These are phyloP conservation scores for Daldinia childiae DNA, from an alignment of 495 filamentous ascomycete genomes.

Conservation along the genomic window DNA sequence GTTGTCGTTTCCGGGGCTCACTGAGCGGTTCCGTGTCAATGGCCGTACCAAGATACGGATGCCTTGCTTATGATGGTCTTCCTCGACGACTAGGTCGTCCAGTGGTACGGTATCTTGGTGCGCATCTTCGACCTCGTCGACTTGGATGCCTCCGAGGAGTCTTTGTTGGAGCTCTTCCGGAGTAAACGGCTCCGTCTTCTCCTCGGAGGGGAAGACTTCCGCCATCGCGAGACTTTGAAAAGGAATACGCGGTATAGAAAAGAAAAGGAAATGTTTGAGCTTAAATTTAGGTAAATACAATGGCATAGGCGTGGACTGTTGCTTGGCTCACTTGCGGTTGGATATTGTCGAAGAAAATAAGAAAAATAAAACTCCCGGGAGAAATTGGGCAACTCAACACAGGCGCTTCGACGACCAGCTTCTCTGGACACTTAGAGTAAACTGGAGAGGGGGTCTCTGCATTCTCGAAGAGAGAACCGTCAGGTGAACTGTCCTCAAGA, in stretches of 20 bases:
- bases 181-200: conserved; percentile 62
- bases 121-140: conserved; percentile 47
- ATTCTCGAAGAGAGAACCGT: conserved; percentile 24
- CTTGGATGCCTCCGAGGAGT: conserved; percentile 45
- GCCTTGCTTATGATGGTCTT: conserved; percentile 50
- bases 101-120: conserved; percentile 51
- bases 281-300: conserved; percentile 23
- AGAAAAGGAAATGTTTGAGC: conserved; percentile 7
- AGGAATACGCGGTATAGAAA: conserved; percentile 15
- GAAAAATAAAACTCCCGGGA: conserved; percentile 13
- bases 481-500: conserved; percentile 48
- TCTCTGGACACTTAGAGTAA: conserved; percentile 17
- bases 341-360: conserved; percentile 1
- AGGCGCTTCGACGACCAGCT: conserved; percentile 18
- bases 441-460: conserved; percentile 6
- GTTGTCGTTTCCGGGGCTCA: conserved; percentile 58
- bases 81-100: conserved; percentile 56
- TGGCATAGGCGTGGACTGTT: conserved; percentile 9
- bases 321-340: conserved; percentile 9
- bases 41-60: conserved; percentile 61
- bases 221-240: conserved; percentile 48
- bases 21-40: conserved; percentile 56
- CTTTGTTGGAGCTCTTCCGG: conserved; percentile 58
- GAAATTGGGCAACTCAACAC: conserved; percentile 34
- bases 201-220: conserved; percentile 56